phyloP scores from a whole-genome alignment of 1,284 basidiomycete species.

The Boletellus deceptivus region DNA sequence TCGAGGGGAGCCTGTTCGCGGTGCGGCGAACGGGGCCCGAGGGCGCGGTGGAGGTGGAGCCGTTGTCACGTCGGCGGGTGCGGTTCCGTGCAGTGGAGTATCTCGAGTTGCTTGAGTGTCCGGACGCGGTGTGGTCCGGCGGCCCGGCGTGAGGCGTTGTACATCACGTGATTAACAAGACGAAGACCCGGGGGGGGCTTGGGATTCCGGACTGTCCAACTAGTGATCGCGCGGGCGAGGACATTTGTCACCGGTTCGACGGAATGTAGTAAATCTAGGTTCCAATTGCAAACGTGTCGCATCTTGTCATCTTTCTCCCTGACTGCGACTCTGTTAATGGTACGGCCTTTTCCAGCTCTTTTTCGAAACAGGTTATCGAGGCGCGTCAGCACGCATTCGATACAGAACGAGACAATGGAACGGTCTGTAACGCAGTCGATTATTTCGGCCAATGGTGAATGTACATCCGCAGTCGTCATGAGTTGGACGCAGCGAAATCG shows the following conservation, averaged over 20 bases:
- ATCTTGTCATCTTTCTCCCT: neutral
- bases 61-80: slow-evolving; percentile 54
- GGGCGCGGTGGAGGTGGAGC: slow-evolving; percentile 42
- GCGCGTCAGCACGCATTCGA: slow-evolving; percentile 15
- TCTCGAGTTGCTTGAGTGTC: slow-evolving; percentile 60
- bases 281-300: slow-evolving; percentile 9
- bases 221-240: slow-evolving; percentile 42
- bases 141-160: neutral
- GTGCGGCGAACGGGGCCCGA: slow-evolving; percentile 34
- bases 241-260: slow-evolving; percentile 45
- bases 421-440: slow-evolving; percentile 24
- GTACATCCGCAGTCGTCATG: neutral
- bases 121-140: slow-evolving; percentile 41
- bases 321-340: neutral
- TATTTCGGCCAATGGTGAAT: slow-evolving; percentile 22
- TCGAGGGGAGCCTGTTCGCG: slow-evolving; percentile 57
- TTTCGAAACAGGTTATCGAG: slow-evolving; percentile 30
- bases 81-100: slow-evolving; percentile 55
- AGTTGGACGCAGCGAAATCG: slow-evolving; percentile 8
- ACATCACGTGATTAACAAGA: slow-evolving; percentile 26
- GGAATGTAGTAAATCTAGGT: slow-evolving; percentile 41
- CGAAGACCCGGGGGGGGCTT: slow-evolving; percentile 43
- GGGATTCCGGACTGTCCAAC: slow-evolving; percentile 52
- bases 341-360: slow-evolving; percentile 13
- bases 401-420: slow-evolving; percentile 1